phyloP scores from a whole-genome alignment of 2,329 filamentous ascomycete genomes.

The Diplodia corticola region DNA sequence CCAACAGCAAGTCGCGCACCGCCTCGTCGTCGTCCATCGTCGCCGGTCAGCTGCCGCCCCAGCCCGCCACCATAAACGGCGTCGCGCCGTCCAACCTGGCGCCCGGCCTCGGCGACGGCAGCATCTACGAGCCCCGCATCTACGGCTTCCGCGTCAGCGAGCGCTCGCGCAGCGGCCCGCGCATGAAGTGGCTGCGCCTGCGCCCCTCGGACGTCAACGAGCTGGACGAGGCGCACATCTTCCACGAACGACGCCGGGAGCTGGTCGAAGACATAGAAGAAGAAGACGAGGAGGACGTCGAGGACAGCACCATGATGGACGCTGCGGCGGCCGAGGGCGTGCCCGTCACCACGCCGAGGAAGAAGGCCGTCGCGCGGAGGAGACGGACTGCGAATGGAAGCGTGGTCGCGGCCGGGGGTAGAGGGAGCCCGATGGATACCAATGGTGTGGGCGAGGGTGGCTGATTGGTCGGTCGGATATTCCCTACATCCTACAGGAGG shows the following conservation, averaged over 20 bases:
- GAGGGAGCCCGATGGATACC: conserved; percentile 44
- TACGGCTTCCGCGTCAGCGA: conserved; percentile 96
- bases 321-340: conserved; percentile 36
- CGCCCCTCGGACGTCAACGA: conserved; percentile 78
- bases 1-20: conserved; percentile 32
- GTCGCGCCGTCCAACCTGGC: conserved; percentile 84
- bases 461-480: conserved; percentile 21
- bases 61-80: conserved; percentile 71
- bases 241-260: conserved; percentile 39
- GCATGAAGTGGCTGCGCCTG: conserved; percentile 95
- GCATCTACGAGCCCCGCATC: conserved; percentile 92
- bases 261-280: conserved; percentile 41
- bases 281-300: conserved; percentile 39
- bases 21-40: conserved; percentile 38
- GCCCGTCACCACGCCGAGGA: conserved; percentile 31
- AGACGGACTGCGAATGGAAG: conserved; percentile 30
- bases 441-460: conserved; percentile 39
- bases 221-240: conserved; percentile 68
- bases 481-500: not conserved
- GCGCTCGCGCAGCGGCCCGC: conserved; percentile 80
- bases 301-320: conserved; percentile 31
- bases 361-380: conserved; percentile 40
- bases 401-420: conserved; percentile 21
- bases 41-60: conserved; percentile 41
- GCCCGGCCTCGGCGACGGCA: conserved; percentile 76